A percentile compares a stretch with the other conserved stretches of the same genome.
These are phyloP conservation scores for Quercus phellos DNA, from an alignment of 331 rosid species.

Conservation along the genomic window DNA sequence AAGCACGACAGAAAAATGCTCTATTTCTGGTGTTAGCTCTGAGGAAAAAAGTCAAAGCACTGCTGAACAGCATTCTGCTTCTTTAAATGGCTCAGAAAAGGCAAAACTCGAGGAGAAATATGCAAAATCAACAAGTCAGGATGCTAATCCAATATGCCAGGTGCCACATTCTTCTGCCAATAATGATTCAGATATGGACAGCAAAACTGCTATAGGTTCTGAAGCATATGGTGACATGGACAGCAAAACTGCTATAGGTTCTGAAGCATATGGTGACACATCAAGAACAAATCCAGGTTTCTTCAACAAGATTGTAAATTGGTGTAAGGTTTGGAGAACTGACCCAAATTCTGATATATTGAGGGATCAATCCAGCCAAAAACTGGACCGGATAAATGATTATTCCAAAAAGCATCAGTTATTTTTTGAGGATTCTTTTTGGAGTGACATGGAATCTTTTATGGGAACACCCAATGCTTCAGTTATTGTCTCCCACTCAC, in stretches of 20 bases:
- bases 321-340: constrained; percentile 45
- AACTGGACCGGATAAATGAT: constrained; percentile 12
- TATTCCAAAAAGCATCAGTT: constrained; percentile 31
- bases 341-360: constrained; percentile 14
- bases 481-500: constrained; percentile 45
- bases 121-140: constrained; percentile 26
- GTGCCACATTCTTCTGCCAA: constrained; percentile 25
- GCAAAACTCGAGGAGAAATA: constrained; percentile 22
- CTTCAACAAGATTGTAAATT: constrained; percentile 32
- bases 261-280: constrained; percentile 17
- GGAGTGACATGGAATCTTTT: constrained; percentile 62
- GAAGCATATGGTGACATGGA: constrained; percentile 23
- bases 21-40: constrained; percentile 14
- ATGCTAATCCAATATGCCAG: constrained; percentile 32
- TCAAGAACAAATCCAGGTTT: constrained; percentile 26
- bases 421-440: constrained; percentile 50
- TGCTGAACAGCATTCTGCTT: constrained; percentile 11
- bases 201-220: constrained; percentile 22
- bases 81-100: constrained; percentile 19
- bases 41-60: constrained; percentile 29
- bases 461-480: constrained; percentile 52
- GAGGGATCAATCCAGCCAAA: constrained; percentile 27
- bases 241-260: constrained; percentile 21
- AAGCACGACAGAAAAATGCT: constrained; percentile 22
- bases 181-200: constrained; percentile 29